A percentile compares a stretch with the other conserved stretches of the same genome.
These are phyloP conservation scores for Phlegmacium glaucopus DNA, from an alignment of 768 basidiomycete species.

Conservation along the genomic window DNA sequence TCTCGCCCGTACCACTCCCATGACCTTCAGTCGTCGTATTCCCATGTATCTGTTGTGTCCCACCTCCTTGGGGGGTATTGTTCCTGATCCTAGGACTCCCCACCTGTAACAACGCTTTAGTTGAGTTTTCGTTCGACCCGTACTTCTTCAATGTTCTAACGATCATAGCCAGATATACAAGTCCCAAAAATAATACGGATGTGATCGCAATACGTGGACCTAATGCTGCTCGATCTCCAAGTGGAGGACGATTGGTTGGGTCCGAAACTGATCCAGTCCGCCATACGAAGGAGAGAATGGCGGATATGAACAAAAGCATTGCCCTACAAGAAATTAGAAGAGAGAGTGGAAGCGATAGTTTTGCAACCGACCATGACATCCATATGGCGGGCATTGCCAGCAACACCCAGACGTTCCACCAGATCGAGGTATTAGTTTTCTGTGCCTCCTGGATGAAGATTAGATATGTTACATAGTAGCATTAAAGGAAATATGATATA, in stretches of 20 bases:
- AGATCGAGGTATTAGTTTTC: conserved; percentile 28
- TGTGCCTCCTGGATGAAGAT: conserved; percentile 50
- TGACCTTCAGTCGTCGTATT: background rate
- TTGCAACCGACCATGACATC: conserved; percentile 54
- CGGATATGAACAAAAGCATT: conserved; percentile 59
- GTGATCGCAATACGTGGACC: conserved; percentile 57
- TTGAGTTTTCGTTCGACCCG: conserved; percentile 31
- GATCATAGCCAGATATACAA: conserved; percentile 60
- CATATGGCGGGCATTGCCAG: conserved; percentile 58
- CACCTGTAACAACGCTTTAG: conserved; percentile 11
- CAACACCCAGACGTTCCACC: conserved; percentile 36
- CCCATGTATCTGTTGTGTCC: background rate
- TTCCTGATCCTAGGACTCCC: conserved; percentile 1
- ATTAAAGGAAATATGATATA: background rate
- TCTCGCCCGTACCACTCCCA: conserved; percentile 1
- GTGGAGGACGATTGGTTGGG: conserved; percentile 27
- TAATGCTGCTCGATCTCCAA: conserved; percentile 37
- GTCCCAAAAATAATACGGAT: conserved; percentile 48
- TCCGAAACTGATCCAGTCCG: conserved; percentile 53
- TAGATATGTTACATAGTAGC: background rate
- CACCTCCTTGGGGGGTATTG: conserved; percentile 2
- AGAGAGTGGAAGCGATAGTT: background rate
- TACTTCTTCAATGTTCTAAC: conserved; percentile 61
- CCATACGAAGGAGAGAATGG: conserved; percentile 72
- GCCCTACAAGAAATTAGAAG: conserved; percentile 37